phyloP scores from a whole-genome alignment of 306 rosid genomes.

The Benincasa hispida region DNA sequence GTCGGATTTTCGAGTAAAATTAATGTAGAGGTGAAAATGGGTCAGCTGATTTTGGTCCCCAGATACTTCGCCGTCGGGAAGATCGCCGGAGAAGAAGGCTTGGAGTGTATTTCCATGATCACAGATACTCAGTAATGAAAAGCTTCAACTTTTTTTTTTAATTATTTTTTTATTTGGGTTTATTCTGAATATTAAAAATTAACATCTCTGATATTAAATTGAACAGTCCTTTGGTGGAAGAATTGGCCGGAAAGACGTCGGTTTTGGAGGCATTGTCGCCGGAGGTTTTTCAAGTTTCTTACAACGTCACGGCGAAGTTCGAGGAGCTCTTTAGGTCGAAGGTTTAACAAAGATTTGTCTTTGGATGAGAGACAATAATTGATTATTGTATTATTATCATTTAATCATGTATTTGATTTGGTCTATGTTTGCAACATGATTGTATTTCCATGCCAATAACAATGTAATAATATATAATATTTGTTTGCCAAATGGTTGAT shows the following conservation, averaged over 20 bases:
- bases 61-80: conserved; percentile 28
- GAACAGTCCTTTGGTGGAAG: conserved; percentile 39
- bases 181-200: background rate
- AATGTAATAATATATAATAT: too few relatives aligned
- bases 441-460: too few relatives aligned
- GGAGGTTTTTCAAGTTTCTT: conserved; percentile 22
- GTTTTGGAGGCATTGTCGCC: conserved; percentile 33
- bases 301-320: conserved; percentile 29
- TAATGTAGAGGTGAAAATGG: conserved; percentile 29
- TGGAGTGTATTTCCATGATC: conserved; percentile 32
- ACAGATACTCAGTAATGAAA: conserved; percentile 20
- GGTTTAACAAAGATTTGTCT: background rate
- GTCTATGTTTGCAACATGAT: too few relatives aligned
- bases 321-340: conserved; percentile 28
- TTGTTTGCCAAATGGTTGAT: too few relatives aligned
- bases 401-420: too few relatives aligned
- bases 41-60: conserved; percentile 48
- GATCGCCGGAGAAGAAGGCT: conserved; percentile 36
- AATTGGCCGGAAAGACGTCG: conserved; percentile 31
- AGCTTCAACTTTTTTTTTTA: conserved; percentile 10
- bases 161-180: background rate
- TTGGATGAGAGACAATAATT: too few relatives aligned
- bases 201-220: background rate
- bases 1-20: conserved; percentile 26
- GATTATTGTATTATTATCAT: too few relatives aligned